phyloP scores from a whole-genome alignment of 2,329 filamentous ascomycete species.

The Sporothrix mexicana region DNA sequence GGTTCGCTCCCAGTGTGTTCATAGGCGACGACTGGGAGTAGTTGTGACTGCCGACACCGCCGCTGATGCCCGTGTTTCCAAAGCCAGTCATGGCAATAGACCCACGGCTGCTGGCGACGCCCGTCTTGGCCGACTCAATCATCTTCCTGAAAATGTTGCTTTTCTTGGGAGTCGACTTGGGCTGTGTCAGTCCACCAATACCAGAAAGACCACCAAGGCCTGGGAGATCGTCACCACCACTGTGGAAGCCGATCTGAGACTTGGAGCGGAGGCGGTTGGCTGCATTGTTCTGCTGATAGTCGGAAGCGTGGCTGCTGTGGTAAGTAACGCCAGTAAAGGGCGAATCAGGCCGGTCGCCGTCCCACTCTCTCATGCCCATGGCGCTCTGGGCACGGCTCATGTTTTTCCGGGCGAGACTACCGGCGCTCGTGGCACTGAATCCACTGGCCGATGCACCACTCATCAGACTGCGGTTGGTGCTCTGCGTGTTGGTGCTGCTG shows the following conservation, averaged over 20 bases:
- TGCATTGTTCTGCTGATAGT: constrained; percentile 50
- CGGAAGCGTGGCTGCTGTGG: constrained; percentile 82
- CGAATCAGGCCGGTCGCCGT: constrained; percentile 62
- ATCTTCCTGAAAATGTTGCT: constrained; percentile 92
- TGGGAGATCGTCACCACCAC: constrained; percentile 54
- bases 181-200: constrained; percentile 77
- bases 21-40: constrained; percentile 48
- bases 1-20: constrained; percentile 43
- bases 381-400: constrained; percentile 65
- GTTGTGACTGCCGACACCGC: constrained; percentile 1
- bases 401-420: constrained; percentile 83
- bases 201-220: constrained; percentile 58
- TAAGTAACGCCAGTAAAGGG: constrained; percentile 83
- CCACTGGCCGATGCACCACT: constrained; percentile 88
- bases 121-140: constrained; percentile 90
- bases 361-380: constrained; percentile 64
- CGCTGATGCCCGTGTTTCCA: constrained; percentile 46
- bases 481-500: constrained; percentile 71
- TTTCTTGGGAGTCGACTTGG: constrained; percentile 77
- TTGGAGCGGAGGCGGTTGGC: constrained; percentile 53
- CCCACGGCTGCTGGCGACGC: constrained; percentile 85
- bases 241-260: constrained; percentile 68
- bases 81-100: constrained; percentile 71
- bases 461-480: constrained; percentile 87
- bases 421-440: constrained; percentile 93